Conservation (phyloP, 2,329 filamentous ascomycete genomes). For the Calcarisporium arbuscula region DNA sequence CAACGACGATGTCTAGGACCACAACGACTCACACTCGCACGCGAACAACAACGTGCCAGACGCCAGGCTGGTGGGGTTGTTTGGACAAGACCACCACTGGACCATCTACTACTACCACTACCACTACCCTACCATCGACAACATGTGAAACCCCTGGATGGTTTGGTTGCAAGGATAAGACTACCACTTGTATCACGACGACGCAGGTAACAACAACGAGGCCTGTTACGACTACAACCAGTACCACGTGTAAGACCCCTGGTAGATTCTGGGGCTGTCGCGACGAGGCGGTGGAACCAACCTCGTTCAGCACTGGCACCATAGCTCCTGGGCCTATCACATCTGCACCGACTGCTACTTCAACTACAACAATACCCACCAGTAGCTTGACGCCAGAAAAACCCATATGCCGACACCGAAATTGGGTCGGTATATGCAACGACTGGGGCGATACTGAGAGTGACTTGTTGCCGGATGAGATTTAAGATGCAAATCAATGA, state of each 20-base stretch:
- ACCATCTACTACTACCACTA: slow-evolving; percentile 34
- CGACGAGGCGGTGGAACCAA: slow-evolving; percentile 15
- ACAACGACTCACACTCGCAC: slow-evolving; percentile 63
- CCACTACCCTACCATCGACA: slow-evolving; percentile 44
- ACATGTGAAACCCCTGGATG: slow-evolving; percentile 58
- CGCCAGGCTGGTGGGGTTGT: slow-evolving; percentile 88
- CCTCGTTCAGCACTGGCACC: slow-evolving; percentile 18
- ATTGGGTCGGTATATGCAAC: slow-evolving; percentile 37
- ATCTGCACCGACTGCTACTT: slow-evolving; percentile 22
- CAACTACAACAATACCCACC: slow-evolving; percentile 23
- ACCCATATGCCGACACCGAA: slow-evolving; percentile 27
- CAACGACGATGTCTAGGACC: slow-evolving; percentile 47
- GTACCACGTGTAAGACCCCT: slow-evolving; percentile 41
- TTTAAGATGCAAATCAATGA: no score
- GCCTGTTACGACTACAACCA: slow-evolving; percentile 19
- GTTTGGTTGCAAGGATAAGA: slow-evolving; percentile 57
- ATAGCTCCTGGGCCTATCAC: slow-evolving; percentile 45
- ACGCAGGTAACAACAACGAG: slow-evolving; percentile 28
- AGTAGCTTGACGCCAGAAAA: slow-evolving; percentile 17
- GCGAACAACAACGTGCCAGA: slow-evolving; percentile 80
- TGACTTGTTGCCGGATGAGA: slow-evolving; percentile 24
- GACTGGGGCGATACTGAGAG: slow-evolving; percentile 24
- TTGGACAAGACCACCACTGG: slow-evolving; percentile 53
- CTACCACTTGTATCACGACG: slow-evolving; percentile 36
- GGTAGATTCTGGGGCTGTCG: slow-evolving; percentile 52